phyloP scores from a whole-genome alignment of 2,329 filamentous ascomycete species.

The Claviceps africana region DNA sequence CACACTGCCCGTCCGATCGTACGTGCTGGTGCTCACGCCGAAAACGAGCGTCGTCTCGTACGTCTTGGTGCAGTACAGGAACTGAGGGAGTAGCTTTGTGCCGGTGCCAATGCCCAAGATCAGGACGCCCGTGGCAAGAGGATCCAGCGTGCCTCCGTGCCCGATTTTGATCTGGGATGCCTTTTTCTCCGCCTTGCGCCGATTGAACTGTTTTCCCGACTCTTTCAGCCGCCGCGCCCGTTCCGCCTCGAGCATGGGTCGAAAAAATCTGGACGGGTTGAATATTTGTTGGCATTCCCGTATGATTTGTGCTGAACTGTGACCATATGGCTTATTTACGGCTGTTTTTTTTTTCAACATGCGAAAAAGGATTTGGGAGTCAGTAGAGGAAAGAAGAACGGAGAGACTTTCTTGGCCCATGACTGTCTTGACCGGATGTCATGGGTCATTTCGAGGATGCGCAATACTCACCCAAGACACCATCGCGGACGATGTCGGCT shows the following conservation, averaged over 20 bases:
- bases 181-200: constrained; percentile 42
- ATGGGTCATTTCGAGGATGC: neutral
- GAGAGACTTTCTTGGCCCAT: too few species aligned
- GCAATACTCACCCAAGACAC: constrained; percentile 38
- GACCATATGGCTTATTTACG: constrained; percentile 80
- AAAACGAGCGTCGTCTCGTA: constrained; percentile 88
- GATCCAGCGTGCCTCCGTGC: constrained; percentile 90
- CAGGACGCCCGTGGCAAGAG: constrained; percentile 82
- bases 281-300: constrained; percentile 77
- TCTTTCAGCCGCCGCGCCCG: constrained; percentile 41
- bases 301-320: constrained; percentile 81
- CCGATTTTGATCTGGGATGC: constrained; percentile 75
- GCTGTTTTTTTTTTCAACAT: constrained; percentile 44
- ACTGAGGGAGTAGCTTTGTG: constrained; percentile 68
- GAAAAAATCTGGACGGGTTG: constrained; percentile 67
- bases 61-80: constrained; percentile 79
- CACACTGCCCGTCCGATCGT: constrained; percentile 76
- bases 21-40: constrained; percentile 82
- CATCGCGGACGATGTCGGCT: constrained; percentile 37
- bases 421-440: too few species aligned
- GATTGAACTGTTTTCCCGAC: constrained; percentile 42
- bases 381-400: neutral
- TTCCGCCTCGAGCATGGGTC: constrained; percentile 58
- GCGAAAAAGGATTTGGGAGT: constrained; percentile 1
- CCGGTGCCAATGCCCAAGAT: constrained; percentile 78